Conservation (phyloP, 148 eudicot genomes). For the Agrostemma githago region DNA sequence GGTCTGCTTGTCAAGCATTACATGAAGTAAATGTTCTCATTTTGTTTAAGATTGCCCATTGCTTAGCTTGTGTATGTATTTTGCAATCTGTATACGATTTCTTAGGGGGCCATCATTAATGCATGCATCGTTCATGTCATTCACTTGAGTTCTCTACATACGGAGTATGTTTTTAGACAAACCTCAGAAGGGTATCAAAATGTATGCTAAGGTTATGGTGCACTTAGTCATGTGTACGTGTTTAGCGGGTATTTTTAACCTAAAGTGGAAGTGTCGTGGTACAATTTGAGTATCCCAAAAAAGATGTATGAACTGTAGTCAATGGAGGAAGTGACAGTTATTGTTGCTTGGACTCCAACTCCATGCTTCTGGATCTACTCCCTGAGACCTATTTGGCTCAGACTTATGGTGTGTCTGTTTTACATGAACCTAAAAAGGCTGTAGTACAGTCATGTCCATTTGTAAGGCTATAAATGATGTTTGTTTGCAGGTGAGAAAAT, state of each 20-base stretch:
- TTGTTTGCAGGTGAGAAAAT: constrained; percentile 61
- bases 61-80: background rate
- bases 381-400: background rate
- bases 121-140: background rate
- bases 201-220: background rate
- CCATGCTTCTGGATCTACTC: too few relatives aligned
- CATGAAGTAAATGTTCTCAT: background rate
- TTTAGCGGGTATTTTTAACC: background rate
- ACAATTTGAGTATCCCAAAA: background rate
- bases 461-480: background rate
- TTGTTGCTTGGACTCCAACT: background rate
- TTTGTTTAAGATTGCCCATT: background rate
- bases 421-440: background rate
- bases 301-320: background rate
- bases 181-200: background rate
- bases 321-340: background rate
- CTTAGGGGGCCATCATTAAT: background rate
- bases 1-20: background rate
- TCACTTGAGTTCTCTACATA: background rate
- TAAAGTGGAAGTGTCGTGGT: background rate
- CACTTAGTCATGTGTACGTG: background rate
- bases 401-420: background rate
- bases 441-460: background rate
- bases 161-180: background rate
- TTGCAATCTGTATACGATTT: background rate